Conservation (phyloP, 768 basidiomycete species). For the Coprinopsis cinerea region DNA sequence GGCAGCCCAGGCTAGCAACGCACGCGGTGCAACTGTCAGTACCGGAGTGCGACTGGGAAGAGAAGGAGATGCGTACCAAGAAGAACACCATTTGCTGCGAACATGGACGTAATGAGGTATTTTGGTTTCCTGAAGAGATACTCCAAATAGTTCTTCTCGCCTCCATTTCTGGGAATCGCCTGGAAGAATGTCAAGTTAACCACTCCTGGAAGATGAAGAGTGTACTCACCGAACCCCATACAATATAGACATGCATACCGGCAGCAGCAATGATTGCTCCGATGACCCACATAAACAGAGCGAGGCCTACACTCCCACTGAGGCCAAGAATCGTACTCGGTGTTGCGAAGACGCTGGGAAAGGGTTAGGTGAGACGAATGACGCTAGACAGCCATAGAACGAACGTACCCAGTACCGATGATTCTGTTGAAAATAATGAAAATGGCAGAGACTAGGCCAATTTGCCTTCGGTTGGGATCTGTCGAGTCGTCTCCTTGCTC, state of each 20-base stretch:
- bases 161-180: constrained; percentile 59
- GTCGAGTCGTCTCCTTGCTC: constrained; percentile 1
- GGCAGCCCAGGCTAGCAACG: constrained; percentile 28
- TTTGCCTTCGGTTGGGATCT: constrained; percentile 12
- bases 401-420: constrained; percentile 36
- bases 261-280: constrained; percentile 34
- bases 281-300: constrained; percentile 39
- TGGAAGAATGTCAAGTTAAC: constrained; percentile 9
- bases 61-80: constrained; percentile 24
- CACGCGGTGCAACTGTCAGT: no score
- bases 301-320: constrained; percentile 37
- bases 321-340: constrained; percentile 32
- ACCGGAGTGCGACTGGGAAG: not conserved
- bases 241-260: constrained; percentile 36
- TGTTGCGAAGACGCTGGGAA: constrained; percentile 28
- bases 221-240: constrained; percentile 31
- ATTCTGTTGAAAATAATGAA: constrained; percentile 40
- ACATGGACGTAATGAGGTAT: constrained; percentile 51
- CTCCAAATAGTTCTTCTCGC: constrained; percentile 70
- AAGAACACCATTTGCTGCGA: constrained; percentile 47
- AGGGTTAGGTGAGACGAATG: not conserved
- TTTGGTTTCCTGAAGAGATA: constrained; percentile 52
- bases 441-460: constrained; percentile 28
- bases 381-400: not conserved
- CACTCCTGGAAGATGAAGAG: not conserved